phyloP scores from a whole-genome alignment of 2,329 filamentous ascomycete genomes.

The Hypoxylon rubiginosum region DNA sequence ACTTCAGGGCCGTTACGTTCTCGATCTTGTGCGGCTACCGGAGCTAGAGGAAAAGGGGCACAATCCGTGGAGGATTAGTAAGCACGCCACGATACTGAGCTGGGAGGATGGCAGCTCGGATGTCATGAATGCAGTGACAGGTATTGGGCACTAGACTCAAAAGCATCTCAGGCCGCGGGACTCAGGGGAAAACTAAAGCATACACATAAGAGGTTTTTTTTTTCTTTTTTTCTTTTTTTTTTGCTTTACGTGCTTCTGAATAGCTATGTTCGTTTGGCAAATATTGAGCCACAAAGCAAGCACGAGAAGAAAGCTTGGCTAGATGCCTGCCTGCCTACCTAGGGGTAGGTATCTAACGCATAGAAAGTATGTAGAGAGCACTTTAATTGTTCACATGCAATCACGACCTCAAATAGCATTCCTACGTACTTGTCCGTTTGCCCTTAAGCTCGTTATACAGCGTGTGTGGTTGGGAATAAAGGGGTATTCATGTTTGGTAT shows the following conservation, averaged over 20 bases:
- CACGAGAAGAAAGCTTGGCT: no score
- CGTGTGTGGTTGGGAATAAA: neutral
- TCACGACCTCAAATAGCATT: neutral
- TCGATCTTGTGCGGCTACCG: slow-evolving; percentile 46
- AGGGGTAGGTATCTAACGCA: neutral
- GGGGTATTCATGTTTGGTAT: no score
- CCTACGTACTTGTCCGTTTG: neutral
- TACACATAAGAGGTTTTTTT: neutral
- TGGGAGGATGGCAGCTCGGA: slow-evolving; percentile 49
- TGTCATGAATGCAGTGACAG: slow-evolving; percentile 31
- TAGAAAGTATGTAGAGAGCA: neutral
- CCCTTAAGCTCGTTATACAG: neutral
- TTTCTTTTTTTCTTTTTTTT: neutral
- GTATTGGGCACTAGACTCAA: slow-evolving; percentile 23
- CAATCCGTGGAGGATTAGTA: slow-evolving; percentile 52
- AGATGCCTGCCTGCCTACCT: no score
- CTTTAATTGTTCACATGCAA: neutral
- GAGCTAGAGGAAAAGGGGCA: slow-evolving; percentile 47
- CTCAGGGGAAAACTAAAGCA: neutral
- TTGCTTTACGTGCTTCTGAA: no score
- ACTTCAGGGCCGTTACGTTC: slow-evolving; percentile 43
- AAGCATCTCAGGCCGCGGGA: neutral
- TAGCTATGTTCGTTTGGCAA: no score
- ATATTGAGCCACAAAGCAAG: no score
- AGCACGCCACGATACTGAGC: slow-evolving; percentile 37